These are phyloP conservation scores for Hypomontagnella monticulosa DNA, from an alignment of 495 filamentous ascomycete genomes.

Conservation along the genomic window DNA sequence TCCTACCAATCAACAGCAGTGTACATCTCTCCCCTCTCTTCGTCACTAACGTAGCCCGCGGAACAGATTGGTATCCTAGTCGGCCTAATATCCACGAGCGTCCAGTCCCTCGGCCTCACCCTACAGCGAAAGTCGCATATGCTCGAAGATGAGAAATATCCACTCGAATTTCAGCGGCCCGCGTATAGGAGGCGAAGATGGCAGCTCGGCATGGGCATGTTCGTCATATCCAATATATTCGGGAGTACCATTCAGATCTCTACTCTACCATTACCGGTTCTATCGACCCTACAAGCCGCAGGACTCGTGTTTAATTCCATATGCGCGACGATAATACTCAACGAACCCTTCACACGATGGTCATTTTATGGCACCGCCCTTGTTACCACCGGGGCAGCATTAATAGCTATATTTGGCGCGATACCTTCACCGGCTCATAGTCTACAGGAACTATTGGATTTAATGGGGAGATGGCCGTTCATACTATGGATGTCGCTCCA, in stretches of 20 bases:
- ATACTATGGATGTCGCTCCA: constrained; percentile 91
- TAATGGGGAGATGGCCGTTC: constrained; percentile 79
- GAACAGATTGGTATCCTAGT: constrained; percentile 88
- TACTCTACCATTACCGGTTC: constrained; percentile 90
- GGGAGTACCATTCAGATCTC: constrained; percentile 98
- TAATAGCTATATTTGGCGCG: constrained; percentile 94
- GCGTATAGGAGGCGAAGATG: constrained; percentile 92
- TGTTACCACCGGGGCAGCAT: constrained; percentile 82
- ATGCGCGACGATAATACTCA: constrained; percentile 91
- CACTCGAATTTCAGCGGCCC: constrained; percentile 80
- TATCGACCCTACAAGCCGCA: constrained; percentile 95
- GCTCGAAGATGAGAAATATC: constrained; percentile 91
- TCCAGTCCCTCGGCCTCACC: constrained; percentile 96
- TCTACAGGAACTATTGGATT: constrained; percentile 78
- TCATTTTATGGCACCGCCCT: constrained; percentile 88
- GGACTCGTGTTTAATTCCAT: constrained; percentile 98
- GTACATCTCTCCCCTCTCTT: neutral
- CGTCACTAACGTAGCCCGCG: constrained; percentile 7
- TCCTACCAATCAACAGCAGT: constrained; percentile 22
- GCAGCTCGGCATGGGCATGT: constrained; percentile 99
- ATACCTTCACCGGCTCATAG: constrained; percentile 95
- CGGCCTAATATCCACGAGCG: constrained; percentile 88
- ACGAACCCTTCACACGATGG: constrained; percentile 92
- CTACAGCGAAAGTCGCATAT: constrained; percentile 98
- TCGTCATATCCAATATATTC: constrained; percentile 90